phyloP scores from a whole-genome alignment of 2,329 filamentous ascomycete genomes.

The Pseudogymnoascus sp. region DNA sequence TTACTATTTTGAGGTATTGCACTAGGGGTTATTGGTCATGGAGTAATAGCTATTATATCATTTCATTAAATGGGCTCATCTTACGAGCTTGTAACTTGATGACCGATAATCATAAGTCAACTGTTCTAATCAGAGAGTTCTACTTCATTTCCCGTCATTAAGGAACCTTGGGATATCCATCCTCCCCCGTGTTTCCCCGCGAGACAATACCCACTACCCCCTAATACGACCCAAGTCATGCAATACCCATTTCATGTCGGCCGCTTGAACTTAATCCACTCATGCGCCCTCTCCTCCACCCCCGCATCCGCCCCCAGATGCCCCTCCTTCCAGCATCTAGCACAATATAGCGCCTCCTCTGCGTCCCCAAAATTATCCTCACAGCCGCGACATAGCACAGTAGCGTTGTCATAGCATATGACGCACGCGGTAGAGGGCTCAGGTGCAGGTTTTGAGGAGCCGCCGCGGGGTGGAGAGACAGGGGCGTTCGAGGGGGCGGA shows the following conservation, averaged over 20 bases:
- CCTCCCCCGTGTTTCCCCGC: background rate
- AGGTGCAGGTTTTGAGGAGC: conserved; percentile 39
- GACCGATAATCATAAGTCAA: background rate
- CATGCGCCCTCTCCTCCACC: conserved; percentile 62
- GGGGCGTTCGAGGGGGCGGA: conserved; percentile 24
- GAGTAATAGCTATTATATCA: background rate
- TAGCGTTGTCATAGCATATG: conserved; percentile 73
- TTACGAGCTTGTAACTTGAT: background rate
- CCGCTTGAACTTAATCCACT: conserved; percentile 39
- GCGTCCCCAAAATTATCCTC: conserved; percentile 45
- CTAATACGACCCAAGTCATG: background rate
- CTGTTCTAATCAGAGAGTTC: background rate
- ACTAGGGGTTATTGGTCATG: background rate
- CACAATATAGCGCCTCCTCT: conserved; percentile 53
- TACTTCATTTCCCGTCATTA: background rate
- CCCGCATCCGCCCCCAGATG: conserved; percentile 62
- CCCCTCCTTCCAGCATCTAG: conserved; percentile 72
- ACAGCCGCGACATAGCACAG: conserved; percentile 64
- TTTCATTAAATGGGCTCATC: background rate
- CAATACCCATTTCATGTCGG: background rate
- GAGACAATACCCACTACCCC: background rate
- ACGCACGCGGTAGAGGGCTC: conserved; percentile 72
- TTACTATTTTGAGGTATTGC: background rate
- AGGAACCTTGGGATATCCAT: background rate
- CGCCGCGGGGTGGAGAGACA: conserved; percentile 16